phyloP scores from a whole-genome alignment of 139 green algal genomes.

The Picochlorum sp. region DNA sequence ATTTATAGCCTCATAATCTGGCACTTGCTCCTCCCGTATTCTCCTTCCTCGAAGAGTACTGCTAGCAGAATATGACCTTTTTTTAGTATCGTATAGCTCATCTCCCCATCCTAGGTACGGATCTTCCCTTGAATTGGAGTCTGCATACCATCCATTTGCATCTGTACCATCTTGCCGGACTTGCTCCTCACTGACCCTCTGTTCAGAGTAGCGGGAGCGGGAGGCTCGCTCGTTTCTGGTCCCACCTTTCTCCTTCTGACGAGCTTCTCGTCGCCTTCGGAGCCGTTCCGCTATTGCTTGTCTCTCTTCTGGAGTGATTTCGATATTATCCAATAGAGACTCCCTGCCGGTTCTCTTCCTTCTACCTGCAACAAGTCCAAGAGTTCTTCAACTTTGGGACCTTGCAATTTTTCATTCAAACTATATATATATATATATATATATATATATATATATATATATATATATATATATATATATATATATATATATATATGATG shows the following conservation, averaged over 20 bases:
- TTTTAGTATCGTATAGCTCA: neutral
- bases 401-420: too few relatives aligned
- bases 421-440: too few relatives aligned
- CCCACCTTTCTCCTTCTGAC: neutral
- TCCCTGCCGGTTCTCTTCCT: neutral
- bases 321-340: slow-evolving; percentile 13
- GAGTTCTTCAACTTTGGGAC: too few relatives aligned
- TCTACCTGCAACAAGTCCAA: neutral
- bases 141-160: neutral
- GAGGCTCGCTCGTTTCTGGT: too few relatives aligned
- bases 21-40: neutral
- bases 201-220: too few relatives aligned
- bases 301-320: neutral
- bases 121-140: too few relatives aligned
- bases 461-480: too few relatives aligned
- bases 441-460: too few relatives aligned
- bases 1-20: neutral
- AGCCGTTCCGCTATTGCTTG: neutral
- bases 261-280: neutral
- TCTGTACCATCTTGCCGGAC: neutral
- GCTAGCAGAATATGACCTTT: neutral
- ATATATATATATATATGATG: too few relatives aligned
- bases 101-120: neutral
- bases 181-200: too few relatives aligned
- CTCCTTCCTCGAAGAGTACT: neutral